Evolutionary conservation across 2,329 filamentous ascomycete genomes (phyloP).

Genomic region (Ophiocordyceps camponoti-saundersi): DNA sequence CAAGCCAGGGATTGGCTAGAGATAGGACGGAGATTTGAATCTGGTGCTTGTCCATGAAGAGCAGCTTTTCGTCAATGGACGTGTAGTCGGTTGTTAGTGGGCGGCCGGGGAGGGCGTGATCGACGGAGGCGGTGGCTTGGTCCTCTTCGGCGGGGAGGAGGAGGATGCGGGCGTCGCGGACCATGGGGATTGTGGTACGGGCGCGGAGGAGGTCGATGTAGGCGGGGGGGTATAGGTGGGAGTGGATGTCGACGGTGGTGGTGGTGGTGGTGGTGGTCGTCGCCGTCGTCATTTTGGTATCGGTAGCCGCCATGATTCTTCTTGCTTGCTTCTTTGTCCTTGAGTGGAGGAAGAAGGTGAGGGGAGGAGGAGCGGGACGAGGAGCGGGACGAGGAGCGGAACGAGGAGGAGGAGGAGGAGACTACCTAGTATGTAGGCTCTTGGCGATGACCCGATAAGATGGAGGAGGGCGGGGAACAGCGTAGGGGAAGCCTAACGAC

Average conservation of each 20-base stretch:
- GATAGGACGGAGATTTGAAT: constrained; percentile 77
- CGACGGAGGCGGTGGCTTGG: constrained; percentile 16
- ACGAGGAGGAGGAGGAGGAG: too few relatives aligned
- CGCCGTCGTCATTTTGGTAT: too few relatives aligned
- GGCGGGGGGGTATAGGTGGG: constrained; percentile 50
- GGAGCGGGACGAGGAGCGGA: too few relatives aligned
- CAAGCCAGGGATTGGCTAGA: constrained; percentile 85
- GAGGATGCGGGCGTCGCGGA: constrained; percentile 51
- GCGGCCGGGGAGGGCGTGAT: constrained; percentile 47
- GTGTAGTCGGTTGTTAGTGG: constrained; percentile 75
- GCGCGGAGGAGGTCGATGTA: constrained; percentile 45
- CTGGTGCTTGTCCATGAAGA: constrained; percentile 72
- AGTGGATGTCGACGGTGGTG: constrained; percentile 48
- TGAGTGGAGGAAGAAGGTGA: too few relatives aligned
- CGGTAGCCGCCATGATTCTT: too few relatives aligned
- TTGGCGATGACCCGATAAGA: too few relatives aligned
- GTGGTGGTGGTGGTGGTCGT: constrained; percentile 6
- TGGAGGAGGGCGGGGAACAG: too few relatives aligned
- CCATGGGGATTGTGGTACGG: constrained; percentile 48
- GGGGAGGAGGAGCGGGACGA: too few relatives aligned
- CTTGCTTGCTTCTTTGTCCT: too few relatives aligned
- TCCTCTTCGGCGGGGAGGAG: constrained; percentile 37
- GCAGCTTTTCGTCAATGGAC: constrained; percentile 60
- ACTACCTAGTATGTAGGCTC: too few relatives aligned
- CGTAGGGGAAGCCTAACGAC: too few relatives aligned